These are phyloP conservation scores for Samsoniella hepiali DNA, from an alignment of 2,329 filamentous ascomycete species.

Conservation along the genomic window DNA sequence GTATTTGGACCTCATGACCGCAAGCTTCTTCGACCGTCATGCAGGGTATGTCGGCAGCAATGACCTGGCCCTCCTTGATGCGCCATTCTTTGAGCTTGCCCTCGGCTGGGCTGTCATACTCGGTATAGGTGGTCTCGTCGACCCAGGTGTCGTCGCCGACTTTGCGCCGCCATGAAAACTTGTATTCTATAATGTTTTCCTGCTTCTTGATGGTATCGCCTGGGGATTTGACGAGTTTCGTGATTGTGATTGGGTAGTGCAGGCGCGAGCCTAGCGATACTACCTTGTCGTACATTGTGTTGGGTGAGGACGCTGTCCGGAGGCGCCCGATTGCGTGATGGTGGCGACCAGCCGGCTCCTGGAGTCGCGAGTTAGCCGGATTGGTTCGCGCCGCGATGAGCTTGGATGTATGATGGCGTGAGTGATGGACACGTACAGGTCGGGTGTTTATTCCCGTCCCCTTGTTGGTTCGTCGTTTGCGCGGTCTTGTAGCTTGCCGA, in stretches of 20 bases:
- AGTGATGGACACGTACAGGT: neutral
- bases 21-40: slow-evolving; percentile 88
- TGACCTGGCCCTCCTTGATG: slow-evolving; percentile 63
- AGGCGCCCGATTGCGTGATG: slow-evolving; percentile 11
- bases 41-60: slow-evolving; percentile 55
- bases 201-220: slow-evolving; percentile 74
- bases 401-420: neutral
- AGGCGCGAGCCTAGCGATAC: slow-evolving; percentile 60
- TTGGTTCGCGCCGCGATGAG: neutral
- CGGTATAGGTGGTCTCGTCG: slow-evolving; percentile 66
- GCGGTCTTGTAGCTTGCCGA: slow-evolving; percentile 5
- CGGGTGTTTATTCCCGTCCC: neutral
- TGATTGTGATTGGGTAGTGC: slow-evolving; percentile 91
- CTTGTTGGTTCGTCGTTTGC: slow-evolving; percentile 7
- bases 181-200: slow-evolving; percentile 80
- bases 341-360: slow-evolving; percentile 7
- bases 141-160: slow-evolving; percentile 62
- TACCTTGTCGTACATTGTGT: slow-evolving; percentile 38
- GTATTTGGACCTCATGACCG: slow-evolving; percentile 85
- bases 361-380: neutral
- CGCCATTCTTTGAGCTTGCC: slow-evolving; percentile 76
- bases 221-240: slow-evolving; percentile 71
- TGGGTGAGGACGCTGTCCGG: slow-evolving; percentile 1
- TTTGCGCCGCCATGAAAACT: slow-evolving; percentile 74
- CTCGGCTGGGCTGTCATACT: slow-evolving; percentile 81